phyloP scores from a whole-genome alignment of 106 monocot genomes.

The Allium fistulosum region DNA sequence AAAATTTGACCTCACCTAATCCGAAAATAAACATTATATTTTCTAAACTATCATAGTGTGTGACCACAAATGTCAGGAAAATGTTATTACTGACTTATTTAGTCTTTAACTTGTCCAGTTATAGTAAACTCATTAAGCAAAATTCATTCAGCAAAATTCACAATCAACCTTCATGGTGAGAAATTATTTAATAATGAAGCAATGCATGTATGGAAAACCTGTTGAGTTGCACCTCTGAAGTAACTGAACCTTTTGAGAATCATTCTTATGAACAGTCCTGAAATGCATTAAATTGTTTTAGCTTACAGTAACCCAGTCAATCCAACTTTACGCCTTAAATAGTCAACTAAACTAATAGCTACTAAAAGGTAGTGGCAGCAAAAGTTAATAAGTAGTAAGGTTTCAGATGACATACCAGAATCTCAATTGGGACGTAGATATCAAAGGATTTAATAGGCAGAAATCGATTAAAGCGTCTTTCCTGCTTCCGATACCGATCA shows the following conservation, averaged over 20 bases:
- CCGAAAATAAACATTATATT: too few relatives aligned
- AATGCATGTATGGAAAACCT: constrained; percentile 17
- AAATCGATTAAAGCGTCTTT: constrained; percentile 80
- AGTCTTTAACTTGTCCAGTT: background rate
- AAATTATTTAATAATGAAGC: background rate
- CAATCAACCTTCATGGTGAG: too few relatives aligned
- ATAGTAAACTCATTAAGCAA: background rate
- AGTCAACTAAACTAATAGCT: too few relatives aligned
- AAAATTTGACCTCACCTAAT: too few relatives aligned
- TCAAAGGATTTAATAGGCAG: constrained; percentile 39
- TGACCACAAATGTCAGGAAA: too few relatives aligned
- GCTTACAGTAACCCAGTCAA: too few relatives aligned
- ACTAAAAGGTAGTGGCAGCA: too few relatives aligned
- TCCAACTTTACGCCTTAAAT: too few relatives aligned
- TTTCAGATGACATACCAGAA: constrained; percentile 43
- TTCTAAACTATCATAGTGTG: too few relatives aligned
- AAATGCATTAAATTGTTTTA: too few relatives aligned
- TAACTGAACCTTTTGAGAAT: constrained; percentile 42
- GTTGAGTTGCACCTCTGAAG: constrained; percentile 31
- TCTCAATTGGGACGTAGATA: constrained; percentile 40
- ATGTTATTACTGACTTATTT: background rate
- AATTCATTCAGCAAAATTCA: background rate
- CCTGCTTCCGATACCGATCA: constrained; percentile 81
- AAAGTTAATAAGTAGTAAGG: too few relatives aligned
- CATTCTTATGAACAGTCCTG: constrained; percentile 47